phyloP scores from a whole-genome alignment of 371 early-diverging fungal genomes.

The Cladochytrium tenue region DNA sequence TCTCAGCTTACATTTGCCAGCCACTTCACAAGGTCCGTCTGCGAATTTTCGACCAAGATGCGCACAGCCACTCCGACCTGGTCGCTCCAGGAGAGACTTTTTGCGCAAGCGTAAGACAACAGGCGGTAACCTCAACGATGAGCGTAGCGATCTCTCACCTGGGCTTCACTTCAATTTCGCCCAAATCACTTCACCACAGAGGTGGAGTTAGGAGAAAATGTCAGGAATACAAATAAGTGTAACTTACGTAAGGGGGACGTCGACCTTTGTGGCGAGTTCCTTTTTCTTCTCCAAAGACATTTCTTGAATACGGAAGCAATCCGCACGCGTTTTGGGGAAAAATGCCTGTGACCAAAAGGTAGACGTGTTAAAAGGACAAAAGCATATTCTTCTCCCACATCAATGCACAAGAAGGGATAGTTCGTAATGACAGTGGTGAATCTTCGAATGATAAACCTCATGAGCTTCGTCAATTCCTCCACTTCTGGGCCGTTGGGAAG shows the following conservation, averaged over 20 bases:
- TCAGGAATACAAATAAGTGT: background rate
- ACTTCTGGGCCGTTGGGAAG: constrained; percentile 42
- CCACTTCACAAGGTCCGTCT: constrained; percentile 27
- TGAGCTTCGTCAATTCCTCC: constrained; percentile 53
- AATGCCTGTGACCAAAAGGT: constrained; percentile 17
- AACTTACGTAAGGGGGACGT: no score
- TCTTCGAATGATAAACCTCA: constrained; percentile 51
- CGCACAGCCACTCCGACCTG: constrained; percentile 30
- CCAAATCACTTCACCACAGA: background rate
- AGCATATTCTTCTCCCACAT: no score
- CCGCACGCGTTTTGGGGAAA: constrained; percentile 32
- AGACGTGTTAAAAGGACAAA: no score
- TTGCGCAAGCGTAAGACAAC: background rate
- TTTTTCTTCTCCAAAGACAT: constrained; percentile 5
- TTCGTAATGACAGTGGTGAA: constrained; percentile 57
- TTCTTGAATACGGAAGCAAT: constrained; percentile 27
- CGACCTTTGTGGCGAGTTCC: background rate
- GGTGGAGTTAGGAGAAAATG: background rate
- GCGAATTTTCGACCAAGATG: constrained; percentile 20
- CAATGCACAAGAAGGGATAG: constrained; percentile 63
- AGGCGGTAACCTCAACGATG: background rate
- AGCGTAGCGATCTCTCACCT: no score
- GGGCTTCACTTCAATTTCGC: background rate
- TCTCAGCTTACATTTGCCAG: constrained; percentile 29
- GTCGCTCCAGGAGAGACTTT: constrained; percentile 25